Evolutionary conservation across 208 protist species (phyloP), one percentile per base, ranked within the genome.

Genomic region (Trichomonas vaginalis): DNA sequence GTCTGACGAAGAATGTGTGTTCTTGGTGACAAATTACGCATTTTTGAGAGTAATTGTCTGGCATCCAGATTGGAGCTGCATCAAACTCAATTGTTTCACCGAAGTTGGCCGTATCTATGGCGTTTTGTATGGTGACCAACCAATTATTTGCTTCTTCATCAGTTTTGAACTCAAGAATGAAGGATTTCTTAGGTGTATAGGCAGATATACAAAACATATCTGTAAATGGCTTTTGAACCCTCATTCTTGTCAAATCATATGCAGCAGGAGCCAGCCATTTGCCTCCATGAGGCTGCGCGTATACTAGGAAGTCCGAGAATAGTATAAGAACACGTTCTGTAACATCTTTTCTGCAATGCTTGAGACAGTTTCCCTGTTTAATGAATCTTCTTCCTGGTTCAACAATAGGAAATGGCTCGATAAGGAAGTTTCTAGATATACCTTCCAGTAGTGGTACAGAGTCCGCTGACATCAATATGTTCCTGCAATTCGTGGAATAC

Each of bases 351-450:
- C 82, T 45, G 40, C 82, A 88, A 45, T 88, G 82, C 47, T 88
- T 88, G 17, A 88, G 23, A 47, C n/a, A n/a, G 9, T 23, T 17
- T n/a, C 82, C 82, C 47, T 88, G n/a, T 4, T 40, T n/a, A 42
- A 88, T 45, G 32, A 88, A 88, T 47, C 35, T n/a, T 47, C 82
- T 35, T 47, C 82, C 82, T 10, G 9, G 17, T 40, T n/a, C 40
- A 32, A 88, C 82, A 23, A 88, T 88, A 14, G 82, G 82, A 88
- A 88, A 47, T 88, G 82, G 82, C 82, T 88, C 82, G 40, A n/a
- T 45, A n/a, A 88, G 0, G 40, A 88, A 88, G 14, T 45, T 47
- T 32, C 32, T 45, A n/a, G n/a, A 21, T 4, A 88, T 88, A 32
- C 47, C 10, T 32, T 88, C 82, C 0, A 88, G 40, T 23, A 45